Evolutionary conservation across 352 stramenopile genomes (phyloP).

Genomic region (Globisporangium spiculum): DNA sequence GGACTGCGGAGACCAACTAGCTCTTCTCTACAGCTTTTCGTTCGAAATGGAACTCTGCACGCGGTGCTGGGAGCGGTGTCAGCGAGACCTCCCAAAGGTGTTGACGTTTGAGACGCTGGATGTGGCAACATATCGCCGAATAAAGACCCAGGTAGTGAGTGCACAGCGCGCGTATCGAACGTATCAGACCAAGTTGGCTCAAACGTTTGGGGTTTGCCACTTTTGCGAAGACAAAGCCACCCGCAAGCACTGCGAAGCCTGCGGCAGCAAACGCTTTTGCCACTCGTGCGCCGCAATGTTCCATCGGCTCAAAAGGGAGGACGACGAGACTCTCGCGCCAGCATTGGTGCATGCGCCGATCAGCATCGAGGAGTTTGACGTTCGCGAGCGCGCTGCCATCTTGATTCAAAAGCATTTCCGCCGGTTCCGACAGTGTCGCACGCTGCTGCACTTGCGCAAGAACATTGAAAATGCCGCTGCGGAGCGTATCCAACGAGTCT

Average conservation of each 20-base stretch:
- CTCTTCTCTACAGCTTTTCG: conserved; percentile 36
- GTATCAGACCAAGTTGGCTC: conserved; percentile 25
- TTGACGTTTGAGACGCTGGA: conserved; percentile 12
- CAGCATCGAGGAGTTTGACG: conserved; percentile 25
- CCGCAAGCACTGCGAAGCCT: conserved; percentile 39
- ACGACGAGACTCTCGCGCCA: conserved; percentile 9
- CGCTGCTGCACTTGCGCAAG: conserved; percentile 23
- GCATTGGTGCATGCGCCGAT: conserved; percentile 18
- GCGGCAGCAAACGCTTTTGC: conserved; percentile 35
- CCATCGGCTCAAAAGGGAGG: conserved; percentile 18
- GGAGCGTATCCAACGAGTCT: conserved; percentile 36
- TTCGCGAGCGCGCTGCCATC: conserved; percentile 29
- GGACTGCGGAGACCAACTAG: conserved; percentile 37
- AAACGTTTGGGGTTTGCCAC: conserved; percentile 31
- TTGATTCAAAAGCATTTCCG: conserved; percentile 42
- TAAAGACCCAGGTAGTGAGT: conserved; percentile 21
- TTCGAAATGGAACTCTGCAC: conserved; percentile 30
- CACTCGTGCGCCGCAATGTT: conserved; percentile 42
- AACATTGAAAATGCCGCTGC: conserved; percentile 25
- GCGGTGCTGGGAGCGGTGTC: conserved; percentile 24
- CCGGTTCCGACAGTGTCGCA: conserved; percentile 38
- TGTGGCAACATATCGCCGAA: conserved; percentile 30
- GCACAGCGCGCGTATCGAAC: conserved; percentile 39
- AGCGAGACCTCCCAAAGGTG: background rate
- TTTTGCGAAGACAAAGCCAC: conserved; percentile 42